A percentile compares a stretch with the other conserved stretches of the same genome.
Conservation (phyloP, 2,329 filamentous ascomycete species). For the Aspergillus aculeatinus region DNA sequence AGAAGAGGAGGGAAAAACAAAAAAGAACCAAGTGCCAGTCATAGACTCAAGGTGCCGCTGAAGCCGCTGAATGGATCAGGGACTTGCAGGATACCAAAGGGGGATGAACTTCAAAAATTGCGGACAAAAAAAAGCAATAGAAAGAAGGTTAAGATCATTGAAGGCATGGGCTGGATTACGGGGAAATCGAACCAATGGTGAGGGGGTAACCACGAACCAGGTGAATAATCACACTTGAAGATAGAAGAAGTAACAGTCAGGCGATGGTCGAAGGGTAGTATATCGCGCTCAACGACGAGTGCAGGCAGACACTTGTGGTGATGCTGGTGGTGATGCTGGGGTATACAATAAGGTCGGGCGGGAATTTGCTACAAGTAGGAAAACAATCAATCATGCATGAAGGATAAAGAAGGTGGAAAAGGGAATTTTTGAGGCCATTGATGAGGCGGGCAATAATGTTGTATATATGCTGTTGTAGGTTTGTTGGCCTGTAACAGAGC, state of each 20-base stretch:
- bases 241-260: neutral
- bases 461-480: neutral
- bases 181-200: neutral
- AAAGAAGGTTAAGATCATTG: neutral
- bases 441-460: neutral
- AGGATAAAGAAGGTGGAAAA: neutral
- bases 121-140: neutral
- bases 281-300: neutral
- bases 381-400: neutral
- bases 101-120: neutral
- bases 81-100: neutral
- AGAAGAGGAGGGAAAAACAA: slow-evolving; percentile 17
- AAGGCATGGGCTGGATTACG: neutral
- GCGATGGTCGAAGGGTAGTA: neutral
- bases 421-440: neutral
- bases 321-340: neutral
- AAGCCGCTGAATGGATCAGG: slow-evolving; percentile 19
- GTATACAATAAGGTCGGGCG: neutral
- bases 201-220: slow-evolving; percentile 1
- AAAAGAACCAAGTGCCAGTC: slow-evolving; percentile 16
- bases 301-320: neutral
- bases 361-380: neutral
- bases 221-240: neutral
- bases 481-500: neutral
- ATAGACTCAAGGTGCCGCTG: slow-evolving; percentile 22